phyloP scores from a whole-genome alignment of 352 stramenopile genomes.

The Phytophthora idaei region DNA sequence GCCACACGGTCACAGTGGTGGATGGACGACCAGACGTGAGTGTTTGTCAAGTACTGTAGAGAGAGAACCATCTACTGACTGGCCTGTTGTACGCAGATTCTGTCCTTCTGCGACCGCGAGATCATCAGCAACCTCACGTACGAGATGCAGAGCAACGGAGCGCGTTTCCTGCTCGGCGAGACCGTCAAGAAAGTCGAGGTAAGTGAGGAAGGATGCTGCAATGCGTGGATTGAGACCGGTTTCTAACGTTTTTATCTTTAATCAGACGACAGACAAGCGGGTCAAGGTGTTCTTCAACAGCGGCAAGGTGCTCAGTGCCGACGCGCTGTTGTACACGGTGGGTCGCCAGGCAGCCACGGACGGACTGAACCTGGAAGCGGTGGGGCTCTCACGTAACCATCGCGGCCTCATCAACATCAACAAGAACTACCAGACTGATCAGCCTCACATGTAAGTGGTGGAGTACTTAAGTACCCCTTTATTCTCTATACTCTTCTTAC shows the following conservation, averaged over 20 bases:
- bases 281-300: slow-evolving; percentile 80
- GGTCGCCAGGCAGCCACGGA: slow-evolving; percentile 83
- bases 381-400: slow-evolving; percentile 77
- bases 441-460: slow-evolving; percentile 71
- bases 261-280: slow-evolving; percentile 51
- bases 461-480: neutral
- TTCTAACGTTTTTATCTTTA: slow-evolving; percentile 11
- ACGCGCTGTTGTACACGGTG: slow-evolving; percentile 83
- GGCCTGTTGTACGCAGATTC: slow-evolving; percentile 43
- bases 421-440: slow-evolving; percentile 87
- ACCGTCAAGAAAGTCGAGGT: slow-evolving; percentile 79
- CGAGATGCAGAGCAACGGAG: slow-evolving; percentile 90
- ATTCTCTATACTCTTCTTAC: neutral
- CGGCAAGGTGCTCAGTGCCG: slow-evolving; percentile 72
- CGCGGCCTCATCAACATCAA: slow-evolving; percentile 87
- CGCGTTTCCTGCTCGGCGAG: slow-evolving; percentile 85
- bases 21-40: slow-evolving; percentile 73
- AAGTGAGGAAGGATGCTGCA: neutral
- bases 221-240: neutral
- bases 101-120: slow-evolving; percentile 87
- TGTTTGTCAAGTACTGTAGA: slow-evolving; percentile 1
- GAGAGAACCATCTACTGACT: neutral
- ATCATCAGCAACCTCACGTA: slow-evolving; percentile 89
- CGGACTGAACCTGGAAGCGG: slow-evolving; percentile 81
- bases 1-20: slow-evolving; percentile 87